phyloP scores from a whole-genome alignment of 495 filamentous ascomycete genomes.

The Penicillium coprophilum region DNA sequence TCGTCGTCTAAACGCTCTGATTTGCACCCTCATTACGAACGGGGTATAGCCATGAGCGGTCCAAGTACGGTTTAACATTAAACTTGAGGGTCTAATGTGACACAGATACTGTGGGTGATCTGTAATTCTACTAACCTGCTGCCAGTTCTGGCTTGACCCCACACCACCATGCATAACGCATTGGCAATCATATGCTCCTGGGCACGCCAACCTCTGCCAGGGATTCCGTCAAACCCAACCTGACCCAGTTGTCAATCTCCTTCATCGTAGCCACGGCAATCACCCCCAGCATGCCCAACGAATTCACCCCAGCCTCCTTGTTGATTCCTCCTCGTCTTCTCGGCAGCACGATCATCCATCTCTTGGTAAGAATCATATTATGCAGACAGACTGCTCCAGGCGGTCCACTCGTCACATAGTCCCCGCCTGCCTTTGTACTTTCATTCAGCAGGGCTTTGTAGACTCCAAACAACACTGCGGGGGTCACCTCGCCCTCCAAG shows the following conservation, averaged over 20 bases:
- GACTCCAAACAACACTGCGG: neutral
- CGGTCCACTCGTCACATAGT: neutral
- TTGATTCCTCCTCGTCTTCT: neutral
- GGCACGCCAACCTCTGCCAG: neutral
- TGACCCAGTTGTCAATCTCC: neutral
- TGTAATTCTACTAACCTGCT: no score
- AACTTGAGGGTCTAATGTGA: no score
- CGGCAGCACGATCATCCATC: neutral
- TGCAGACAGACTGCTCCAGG: neutral
- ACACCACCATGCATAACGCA: no score
- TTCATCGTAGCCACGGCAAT: neutral
- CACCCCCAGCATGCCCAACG: neutral
- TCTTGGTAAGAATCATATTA: neutral
- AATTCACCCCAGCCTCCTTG: neutral
- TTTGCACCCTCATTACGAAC: no score
- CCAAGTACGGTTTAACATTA: no score
- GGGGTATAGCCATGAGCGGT: no score
- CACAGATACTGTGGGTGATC: neutral
- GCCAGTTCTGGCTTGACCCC: no score
- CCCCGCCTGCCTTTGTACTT: neutral
- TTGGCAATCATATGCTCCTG: neutral
- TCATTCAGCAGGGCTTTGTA: neutral
- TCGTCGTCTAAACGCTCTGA: no score
- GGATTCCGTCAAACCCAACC: neutral
- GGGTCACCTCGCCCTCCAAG: neutral